These are phyloP conservation scores for Trichoderma polysporum DNA, from an alignment of 2,329 filamentous ascomycete genomes.

Conservation along the genomic window DNA sequence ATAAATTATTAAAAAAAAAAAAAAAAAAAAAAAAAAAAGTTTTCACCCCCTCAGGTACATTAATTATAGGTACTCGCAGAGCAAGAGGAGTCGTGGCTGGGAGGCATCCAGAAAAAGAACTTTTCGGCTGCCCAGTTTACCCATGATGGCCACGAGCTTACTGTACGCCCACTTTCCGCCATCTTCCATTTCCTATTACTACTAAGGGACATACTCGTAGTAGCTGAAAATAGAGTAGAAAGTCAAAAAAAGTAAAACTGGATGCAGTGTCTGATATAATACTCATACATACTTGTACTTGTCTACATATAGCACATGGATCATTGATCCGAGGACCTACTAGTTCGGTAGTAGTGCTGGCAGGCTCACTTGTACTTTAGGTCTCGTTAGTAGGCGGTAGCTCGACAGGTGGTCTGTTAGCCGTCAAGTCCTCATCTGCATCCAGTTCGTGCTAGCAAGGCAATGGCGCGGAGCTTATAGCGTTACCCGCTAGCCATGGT, in stretches of 20 bases:
- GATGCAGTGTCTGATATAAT: not conserved
- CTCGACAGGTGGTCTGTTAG: too few relatives aligned
- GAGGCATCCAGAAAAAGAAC: not conserved
- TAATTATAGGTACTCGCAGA: not conserved
- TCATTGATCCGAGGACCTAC: not conserved
- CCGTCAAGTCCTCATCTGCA: too few relatives aligned
- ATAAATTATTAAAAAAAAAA: not conserved
- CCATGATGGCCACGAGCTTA: not conserved
- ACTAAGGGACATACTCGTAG: too few relatives aligned
- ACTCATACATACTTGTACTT: not conserved
- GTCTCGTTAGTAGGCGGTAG: too few relatives aligned
- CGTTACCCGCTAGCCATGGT: not conserved
- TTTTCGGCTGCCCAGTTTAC: not conserved
- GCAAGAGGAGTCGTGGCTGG: not conserved
- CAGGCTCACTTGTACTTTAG: too few relatives aligned
- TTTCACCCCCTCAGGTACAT: not conserved
- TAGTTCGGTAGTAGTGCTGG: not conserved
- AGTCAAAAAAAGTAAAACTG: not conserved
- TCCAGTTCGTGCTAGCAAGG: not conserved
- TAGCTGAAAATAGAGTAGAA: not conserved
- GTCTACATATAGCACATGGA: too few relatives aligned
- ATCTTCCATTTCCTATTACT: not conserved
- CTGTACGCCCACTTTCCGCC: not conserved
- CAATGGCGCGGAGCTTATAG: not conserved
- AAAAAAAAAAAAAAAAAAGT: not conserved